Base-by-base conservation (phyloP, 2,329 filamentous ascomycete genomes). In the Trichoderma asperellum region DNA sequence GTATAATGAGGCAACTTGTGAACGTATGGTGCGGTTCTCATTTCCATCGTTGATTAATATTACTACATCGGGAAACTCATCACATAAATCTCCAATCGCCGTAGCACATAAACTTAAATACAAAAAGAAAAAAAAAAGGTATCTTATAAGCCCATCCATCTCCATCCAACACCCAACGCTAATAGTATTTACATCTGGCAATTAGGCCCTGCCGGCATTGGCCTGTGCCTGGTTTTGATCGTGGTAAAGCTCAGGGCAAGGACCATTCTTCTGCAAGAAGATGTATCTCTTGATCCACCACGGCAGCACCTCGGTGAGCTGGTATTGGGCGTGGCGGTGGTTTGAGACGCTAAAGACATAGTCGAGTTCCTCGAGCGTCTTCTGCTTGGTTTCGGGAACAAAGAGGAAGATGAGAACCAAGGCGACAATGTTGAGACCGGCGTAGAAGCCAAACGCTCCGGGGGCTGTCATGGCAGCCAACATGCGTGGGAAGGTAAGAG, bases 401-500 rank as follows among this genome's bases (percentile, higher is more conserved):
- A 84, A 80, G 72, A 82, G 79, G 76, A 84, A 84, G 70, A 85
- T 84, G 73, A 84, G 79, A 58, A 78, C 53, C 74, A 83, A 80
- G 0, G 82, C 82, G 1, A 83, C 73, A 0, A 82, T 68, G 72
- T 85, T 85, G 47, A 85, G 80, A 1, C 79, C 83, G 0, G 82
- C 82, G 60, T 84, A 85, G 73, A 83, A 79, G 3, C 79, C 80
- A 63, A 77, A 78, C 18, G 76, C 76, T 60, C 76, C 77, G 0
- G 76, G 75, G 2, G 76, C 71, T 0, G 75, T 76, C 76, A 79
- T 76, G 66, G 77, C 77, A 11, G 73, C 74, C 64, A 73, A 71
- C 77, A 79, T 78, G 14, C 75, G 72, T 0, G 87, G 87, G 73
- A 88, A 87, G 0, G 86, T 89, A 55, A 91, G 82, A 16, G 84